Conservation (phyloP, 805 yeast genomes). For the Monosporozyma servazzii region DNA sequence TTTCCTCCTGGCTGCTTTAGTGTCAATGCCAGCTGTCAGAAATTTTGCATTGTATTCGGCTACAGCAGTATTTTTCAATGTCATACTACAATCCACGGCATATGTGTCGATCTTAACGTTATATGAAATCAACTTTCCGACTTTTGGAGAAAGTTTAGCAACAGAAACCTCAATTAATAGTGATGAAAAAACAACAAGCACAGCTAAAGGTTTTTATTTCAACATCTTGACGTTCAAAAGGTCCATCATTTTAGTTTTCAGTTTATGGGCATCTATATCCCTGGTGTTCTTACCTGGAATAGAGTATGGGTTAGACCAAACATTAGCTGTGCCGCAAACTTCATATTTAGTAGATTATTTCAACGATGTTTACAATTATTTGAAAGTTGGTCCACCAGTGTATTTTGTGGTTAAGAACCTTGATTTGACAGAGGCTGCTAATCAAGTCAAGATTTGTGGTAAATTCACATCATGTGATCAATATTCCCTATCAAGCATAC, state of each 20-base stretch:
- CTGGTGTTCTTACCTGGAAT: conserved; percentile 60
- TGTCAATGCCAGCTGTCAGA: conserved; percentile 91
- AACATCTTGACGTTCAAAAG: conserved; percentile 46
- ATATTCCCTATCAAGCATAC: conserved; percentile 64
- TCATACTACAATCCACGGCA: conserved; percentile 69
- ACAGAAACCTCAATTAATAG: neutral
- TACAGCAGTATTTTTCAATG: conserved; percentile 71
- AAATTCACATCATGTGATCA: conserved; percentile 77
- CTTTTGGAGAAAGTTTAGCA: neutral
- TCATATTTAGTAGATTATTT: conserved; percentile 80
- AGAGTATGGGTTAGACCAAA: conserved; percentile 77
- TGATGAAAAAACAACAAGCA: neutral
- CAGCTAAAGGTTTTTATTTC: conserved; percentile 35
- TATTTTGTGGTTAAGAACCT: conserved; percentile 70
- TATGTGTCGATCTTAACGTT: conserved; percentile 60
- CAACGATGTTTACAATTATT: conserved; percentile 58
- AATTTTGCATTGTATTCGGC: conserved; percentile 91
- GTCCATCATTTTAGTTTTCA: conserved; percentile 46
- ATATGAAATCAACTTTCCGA: conserved; percentile 14
- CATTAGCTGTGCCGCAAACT: conserved; percentile 74
- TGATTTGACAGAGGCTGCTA: conserved; percentile 49
- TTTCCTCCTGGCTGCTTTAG: conserved; percentile 67
- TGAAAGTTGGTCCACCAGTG: conserved; percentile 87
- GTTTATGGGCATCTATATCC: conserved; percentile 58
- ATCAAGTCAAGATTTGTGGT: conserved; percentile 77